Base-by-base conservation (phyloP, 768 basidiomycete genomes). In the Lentinula sp. region DNA sequence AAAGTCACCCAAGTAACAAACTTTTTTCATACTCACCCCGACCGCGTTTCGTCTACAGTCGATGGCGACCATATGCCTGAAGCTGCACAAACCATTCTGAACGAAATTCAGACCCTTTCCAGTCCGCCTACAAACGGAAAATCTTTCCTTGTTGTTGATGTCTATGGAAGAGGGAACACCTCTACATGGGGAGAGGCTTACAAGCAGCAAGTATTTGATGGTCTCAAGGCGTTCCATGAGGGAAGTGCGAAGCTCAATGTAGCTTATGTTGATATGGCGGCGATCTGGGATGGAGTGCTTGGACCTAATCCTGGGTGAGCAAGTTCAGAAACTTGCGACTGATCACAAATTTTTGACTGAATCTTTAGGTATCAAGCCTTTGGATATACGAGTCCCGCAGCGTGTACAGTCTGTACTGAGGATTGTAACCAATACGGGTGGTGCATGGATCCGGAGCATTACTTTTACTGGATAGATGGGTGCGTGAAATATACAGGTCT, bases 381-480 rank as follows among this genome's bases (percentile, higher is more conserved):
- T 62, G 81, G 82, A 12, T 84, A 80, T 63, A 71, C 71, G 23
- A 82, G 74, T 37, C 68, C 72, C 10, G 70, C 71, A 18, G 68
- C 74, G 0, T 81, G 76, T 63, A 69, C 66, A 1, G 54, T 64
- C 3, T 71, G 72, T 57, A 76, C 67, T 2, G 70, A 69, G 2
- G 72, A 72, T 4, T 66, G 73, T 46, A 75, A 76, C 12, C 72
- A 72, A 4, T 65, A 69, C 4, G 71, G 65, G 2, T 59, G 63
- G 61, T 81, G 80, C 59, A 35, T 59, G 50, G 79, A 81, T 56
- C 77, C 79, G 2, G 78, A 79, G 39, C 80, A 79, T 64, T 74
- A 75, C 52, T 85, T 83, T 61, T 82, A 83, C 64, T 84, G 81
- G 79, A 78, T 83, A 23, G 69, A 70, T 42, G 76, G 77, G 82